Conservation (phyloP, 1,284 basidiomycete genomes). For the Microbotryum intermedium region DNA sequence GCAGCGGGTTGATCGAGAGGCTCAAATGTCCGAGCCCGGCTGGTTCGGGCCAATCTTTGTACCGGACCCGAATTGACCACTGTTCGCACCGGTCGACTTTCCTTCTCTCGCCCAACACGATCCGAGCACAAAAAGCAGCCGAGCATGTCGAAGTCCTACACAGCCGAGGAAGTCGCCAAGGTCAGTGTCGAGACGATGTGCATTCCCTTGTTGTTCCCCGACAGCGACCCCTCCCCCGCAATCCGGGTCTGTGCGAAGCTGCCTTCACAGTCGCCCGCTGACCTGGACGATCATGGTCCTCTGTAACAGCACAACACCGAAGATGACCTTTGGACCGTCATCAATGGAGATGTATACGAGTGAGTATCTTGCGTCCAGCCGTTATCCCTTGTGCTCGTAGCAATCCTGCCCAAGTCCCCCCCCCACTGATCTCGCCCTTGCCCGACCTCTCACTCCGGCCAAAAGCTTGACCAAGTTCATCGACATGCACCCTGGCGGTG, state of each 20-base stretch:
- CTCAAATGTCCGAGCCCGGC: neutral
- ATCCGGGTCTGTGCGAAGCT: too few species aligned
- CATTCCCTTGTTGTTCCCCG: too few species aligned
- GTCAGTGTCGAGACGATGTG: too few species aligned
- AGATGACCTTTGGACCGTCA: slow-evolving; percentile 1
- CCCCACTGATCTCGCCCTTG: neutral
- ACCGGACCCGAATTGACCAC: neutral
- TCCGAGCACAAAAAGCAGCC: neutral
- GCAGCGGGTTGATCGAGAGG: neutral
- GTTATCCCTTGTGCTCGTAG: neutral
- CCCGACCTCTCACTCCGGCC: neutral
- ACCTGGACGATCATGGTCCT: too few species aligned
- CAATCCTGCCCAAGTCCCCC: neutral
- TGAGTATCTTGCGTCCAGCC: neutral
- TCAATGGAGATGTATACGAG: neutral
- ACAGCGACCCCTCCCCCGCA: too few species aligned
- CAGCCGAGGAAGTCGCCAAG: neutral
- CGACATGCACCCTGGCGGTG: slow-evolving; percentile 70
- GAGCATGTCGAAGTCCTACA: neutral
- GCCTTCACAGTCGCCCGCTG: too few species aligned
- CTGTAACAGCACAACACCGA: neutral
- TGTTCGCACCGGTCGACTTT: neutral
- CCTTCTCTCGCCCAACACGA: neutral
- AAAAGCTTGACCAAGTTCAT: slow-evolving; percentile 57
- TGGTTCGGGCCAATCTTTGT: neutral